phyloP scores from a whole-genome alignment of 306 rosid genomes.

The Malus asiatica region DNA sequence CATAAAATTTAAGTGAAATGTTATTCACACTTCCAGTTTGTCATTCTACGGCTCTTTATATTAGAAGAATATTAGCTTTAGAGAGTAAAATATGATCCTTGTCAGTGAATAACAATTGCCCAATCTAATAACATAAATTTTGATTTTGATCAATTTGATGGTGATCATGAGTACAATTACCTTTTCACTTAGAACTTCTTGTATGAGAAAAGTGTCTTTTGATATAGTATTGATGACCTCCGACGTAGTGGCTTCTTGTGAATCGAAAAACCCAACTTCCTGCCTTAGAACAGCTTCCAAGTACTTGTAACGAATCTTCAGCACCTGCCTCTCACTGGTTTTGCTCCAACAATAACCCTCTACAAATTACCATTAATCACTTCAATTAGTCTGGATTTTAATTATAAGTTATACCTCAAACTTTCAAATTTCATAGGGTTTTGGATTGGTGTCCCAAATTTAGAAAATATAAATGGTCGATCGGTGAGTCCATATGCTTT shows the following conservation, averaged over 20 bases:
- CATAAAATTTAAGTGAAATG: background rate
- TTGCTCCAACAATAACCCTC: slow-evolving; percentile 98
- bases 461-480: background rate
- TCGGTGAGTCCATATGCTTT: background rate
- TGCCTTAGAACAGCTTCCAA: slow-evolving; percentile 84
- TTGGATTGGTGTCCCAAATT: background rate
- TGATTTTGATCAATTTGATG: background rate
- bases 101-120: background rate
- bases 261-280: slow-evolving; percentile 88
- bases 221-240: slow-evolving; percentile 80
- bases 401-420: background rate
- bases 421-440: background rate
- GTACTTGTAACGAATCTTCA: slow-evolving; percentile 78
- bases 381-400: background rate
- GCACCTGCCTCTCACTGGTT: slow-evolving; percentile 86
- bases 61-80: background rate
- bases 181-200: slow-evolving; percentile 96
- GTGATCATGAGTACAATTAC: slow-evolving; percentile 12
- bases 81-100: background rate
- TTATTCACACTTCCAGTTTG: background rate
- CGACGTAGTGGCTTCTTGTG: slow-evolving; percentile 80
- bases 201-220: slow-evolving; percentile 76
- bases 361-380: slow-evolving; percentile 20
- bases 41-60: background rate
- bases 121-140: background rate